phyloP scores from a whole-genome alignment of 1,139 yeast species.

The Saccharomyces hybrid region DNA sequence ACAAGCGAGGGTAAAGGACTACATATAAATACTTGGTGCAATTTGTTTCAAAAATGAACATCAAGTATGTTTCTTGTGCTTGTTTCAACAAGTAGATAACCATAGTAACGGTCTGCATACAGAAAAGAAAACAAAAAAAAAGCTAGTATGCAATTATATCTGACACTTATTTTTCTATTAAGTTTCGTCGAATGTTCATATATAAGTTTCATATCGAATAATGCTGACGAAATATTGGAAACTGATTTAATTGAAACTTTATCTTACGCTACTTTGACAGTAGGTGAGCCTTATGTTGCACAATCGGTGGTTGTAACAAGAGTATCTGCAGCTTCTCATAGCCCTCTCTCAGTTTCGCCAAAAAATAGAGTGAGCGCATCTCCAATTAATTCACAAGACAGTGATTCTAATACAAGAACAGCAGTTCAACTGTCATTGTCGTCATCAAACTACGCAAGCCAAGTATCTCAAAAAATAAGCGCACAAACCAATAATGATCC shows the following conservation, averaged over 20 bases:
- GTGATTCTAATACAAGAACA: background rate
- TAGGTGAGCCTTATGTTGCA: background rate
- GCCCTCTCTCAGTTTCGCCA: background rate
- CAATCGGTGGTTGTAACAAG: background rate
- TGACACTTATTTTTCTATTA: background rate
- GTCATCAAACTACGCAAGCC: no score
- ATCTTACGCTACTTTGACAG: background rate
- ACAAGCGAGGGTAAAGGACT: background rate
- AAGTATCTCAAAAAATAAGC: no score
- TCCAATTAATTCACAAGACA: background rate
- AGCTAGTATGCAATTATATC: slow-evolving; percentile 1
- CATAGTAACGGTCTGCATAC: background rate
- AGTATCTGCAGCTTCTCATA: background rate
- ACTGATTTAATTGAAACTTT: background rate
- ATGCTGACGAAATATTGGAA: background rate
- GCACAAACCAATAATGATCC: no score
- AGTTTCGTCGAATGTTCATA: slow-evolving; percentile 2
- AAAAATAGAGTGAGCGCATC: background rate
- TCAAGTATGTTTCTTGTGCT: background rate
- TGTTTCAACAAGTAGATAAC: background rate
- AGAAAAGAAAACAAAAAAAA: background rate
- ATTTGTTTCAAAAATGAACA: background rate
- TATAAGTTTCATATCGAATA: background rate
- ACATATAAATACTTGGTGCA: background rate
- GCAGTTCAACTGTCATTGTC: no score